These are phyloP conservation scores for Globisporangium parvum DNA, from an alignment of 352 stramenopile genomes.

Conservation along the genomic window DNA sequence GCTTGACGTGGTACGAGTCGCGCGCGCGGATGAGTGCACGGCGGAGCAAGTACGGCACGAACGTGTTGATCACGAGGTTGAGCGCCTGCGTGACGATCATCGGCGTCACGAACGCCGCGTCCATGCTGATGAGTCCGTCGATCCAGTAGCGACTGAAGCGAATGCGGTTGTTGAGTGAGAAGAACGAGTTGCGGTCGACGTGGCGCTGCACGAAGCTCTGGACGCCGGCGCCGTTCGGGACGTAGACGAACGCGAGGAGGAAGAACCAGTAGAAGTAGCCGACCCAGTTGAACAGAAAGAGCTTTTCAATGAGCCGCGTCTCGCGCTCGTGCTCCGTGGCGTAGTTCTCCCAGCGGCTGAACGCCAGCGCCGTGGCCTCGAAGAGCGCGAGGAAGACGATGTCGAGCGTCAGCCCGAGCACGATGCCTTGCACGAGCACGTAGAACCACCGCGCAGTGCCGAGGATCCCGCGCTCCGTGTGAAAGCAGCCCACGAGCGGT, in stretches of 20 bases:
- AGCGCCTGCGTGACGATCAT: slow-evolving; percentile 68
- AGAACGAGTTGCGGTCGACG: slow-evolving; percentile 28
- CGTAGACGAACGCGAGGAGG: slow-evolving; percentile 54
- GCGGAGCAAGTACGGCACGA: slow-evolving; percentile 46
- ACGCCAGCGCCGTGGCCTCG: slow-evolving; percentile 37
- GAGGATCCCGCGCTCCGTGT: slow-evolving; percentile 43
- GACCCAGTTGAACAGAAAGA: slow-evolving; percentile 71
- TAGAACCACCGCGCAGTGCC: slow-evolving; percentile 63
- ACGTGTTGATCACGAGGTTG: slow-evolving; percentile 65
- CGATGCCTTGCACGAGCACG: slow-evolving; percentile 52
- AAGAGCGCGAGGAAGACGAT: slow-evolving; percentile 67
- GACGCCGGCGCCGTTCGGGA: slow-evolving; percentile 42
- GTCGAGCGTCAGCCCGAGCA: slow-evolving; percentile 53
- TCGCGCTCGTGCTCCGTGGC: slow-evolving; percentile 46
- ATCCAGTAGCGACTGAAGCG: slow-evolving; percentile 60
- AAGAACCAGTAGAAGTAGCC: slow-evolving; percentile 76
- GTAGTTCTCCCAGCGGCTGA: slow-evolving; percentile 68
- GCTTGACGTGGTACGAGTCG: slow-evolving; percentile 51
- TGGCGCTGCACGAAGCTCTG: slow-evolving; percentile 35
- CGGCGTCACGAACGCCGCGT: slow-evolving; percentile 57
- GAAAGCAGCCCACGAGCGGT: slow-evolving; percentile 43
- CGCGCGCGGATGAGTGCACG: slow-evolving; percentile 37
- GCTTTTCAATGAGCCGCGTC: slow-evolving; percentile 46
- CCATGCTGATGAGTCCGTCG: slow-evolving; percentile 51
- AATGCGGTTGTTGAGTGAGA: slow-evolving; percentile 32